Base-by-base conservation (phyloP, 805 yeast genomes). In the Millerozyma miso region DNA sequence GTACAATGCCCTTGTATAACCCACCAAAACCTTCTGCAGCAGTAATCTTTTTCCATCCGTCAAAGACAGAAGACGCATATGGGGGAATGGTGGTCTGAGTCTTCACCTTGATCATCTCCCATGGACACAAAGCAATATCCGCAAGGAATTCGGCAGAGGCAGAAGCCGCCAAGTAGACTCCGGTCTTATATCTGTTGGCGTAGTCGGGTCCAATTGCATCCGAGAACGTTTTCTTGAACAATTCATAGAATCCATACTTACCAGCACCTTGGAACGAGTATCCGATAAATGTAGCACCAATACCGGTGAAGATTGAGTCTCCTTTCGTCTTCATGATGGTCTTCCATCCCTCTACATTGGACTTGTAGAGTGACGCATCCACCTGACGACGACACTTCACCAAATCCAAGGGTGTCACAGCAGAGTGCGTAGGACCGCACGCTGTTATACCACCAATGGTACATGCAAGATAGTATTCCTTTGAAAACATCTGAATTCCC, bases 201-300 rank as follows among this genome's bases (percentile, higher is more conserved):
- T 53, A 44, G 41, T 79, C 81, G 34, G 76, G 78, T 33, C 96
- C 93, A 39, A 83, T 75, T 23, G 78, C 43, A 56, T 80, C 79
- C 42, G 83, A 67, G 65, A 89, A 91, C 45, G 77, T 73, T 67
- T 85, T 80, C 70, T 91, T 91, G 78, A 91, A 91, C 55, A 72
- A 76, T 67, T 91, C 98, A 68, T 93, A 91, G 62, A 89, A 82
- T 23, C 99, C 99, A 67, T 91, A 91, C 67, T 91, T 91, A 56
- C 97, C 96, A 39, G 96, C 96, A 56, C 99, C 98, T 70, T 91
- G 99, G 57, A 90, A 71, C 5, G 97, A 85, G 68, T 93, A 91
- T 18, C 98, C 98, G 47, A 90, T 74, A 47, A 85, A 79, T 3
- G 98, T 93, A 38, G 98, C 97, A 33, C 96, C 93, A 50, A 88